Base-by-base conservation (phyloP, 164 flowering plant species). In the Protea cynaroides region DNA sequence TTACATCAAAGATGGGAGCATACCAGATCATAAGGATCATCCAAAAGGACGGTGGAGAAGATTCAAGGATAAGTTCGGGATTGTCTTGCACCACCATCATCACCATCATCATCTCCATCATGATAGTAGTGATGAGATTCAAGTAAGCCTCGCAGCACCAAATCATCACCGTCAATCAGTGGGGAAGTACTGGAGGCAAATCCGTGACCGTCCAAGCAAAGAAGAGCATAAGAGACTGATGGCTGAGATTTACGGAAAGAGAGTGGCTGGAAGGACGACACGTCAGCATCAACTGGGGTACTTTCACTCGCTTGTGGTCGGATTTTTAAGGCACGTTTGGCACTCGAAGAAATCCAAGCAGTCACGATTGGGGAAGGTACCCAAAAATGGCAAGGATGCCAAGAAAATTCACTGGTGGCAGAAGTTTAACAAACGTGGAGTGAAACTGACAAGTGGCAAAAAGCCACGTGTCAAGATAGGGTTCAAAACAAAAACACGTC, bases 51-150 rank as follows among this genome's bases (percentile, higher is more conserved):
- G 78, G 57, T 43, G 80, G 29, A 74, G 68, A 66, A 80, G 76
- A 58, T 53, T 83, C 10, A 84, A 83, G 73, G 67, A 88, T 71
- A 81, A 79, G 77, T 71, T 85, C 18, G 87, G 79, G 5, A 55
- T 80, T 46, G 72, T 85, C 61, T 84, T 84, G 59, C 90, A 86
- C 61, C 89, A 84, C 19, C 88, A 86, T 43, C 86, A 81, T 22
- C 85, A 83, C 62, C 88, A 83, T 50, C 85, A 82, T 57, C 79
- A 69, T 29, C 64, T 58, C 14, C 25, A 19, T 4, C 64, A 58
- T 56, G 43, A 36, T 14, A 43, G 12, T 47, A 37, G 25, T 44
- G 64, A 44, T 14, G 17, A n/a, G 0, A 22, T n/a, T 3, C 62
- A 64, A 0, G 52, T 23, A 8, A 56, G n/a, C n/a, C 61, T 55